Base-by-base conservation (phyloP, 2,329 filamentous ascomycete genomes). In the Periconia digitata region DNA sequence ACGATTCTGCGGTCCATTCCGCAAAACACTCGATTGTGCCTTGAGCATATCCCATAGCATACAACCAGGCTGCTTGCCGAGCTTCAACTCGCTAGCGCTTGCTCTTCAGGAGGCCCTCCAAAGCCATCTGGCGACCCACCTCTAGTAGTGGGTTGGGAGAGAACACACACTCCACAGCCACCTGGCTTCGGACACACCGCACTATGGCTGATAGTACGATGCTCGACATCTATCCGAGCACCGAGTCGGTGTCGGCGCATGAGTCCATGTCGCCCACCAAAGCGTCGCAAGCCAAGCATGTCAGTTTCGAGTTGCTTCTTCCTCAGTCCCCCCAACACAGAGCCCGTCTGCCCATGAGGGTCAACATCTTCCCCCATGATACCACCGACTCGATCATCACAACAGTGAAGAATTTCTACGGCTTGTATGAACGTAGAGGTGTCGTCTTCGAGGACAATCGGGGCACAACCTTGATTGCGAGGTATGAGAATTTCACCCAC, bases 341-440 rank as follows among this genome's bases (percentile, higher is more conserved):
- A 61, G 87, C 87, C 74, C 85, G 89, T 66, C 78, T 92, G 58
- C 88, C 89, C n/a, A 86, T 92, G 83, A 81, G 88, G 64, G 88
- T 92, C 45, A 89, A 95, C 66, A 96, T 99, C 60, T 96, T 87
- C 66, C 90, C 90, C 40, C 92, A 97, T 73, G 94, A 99, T 77
- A 92, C 90, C 44, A 97, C 92, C 18, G 92, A 97, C 69, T 96
- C 92, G 29, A 99, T 99, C 75, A 90, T 97, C 56, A 94, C 91
- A 13, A 97, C 94, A 1, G 92, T 97, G 67, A 97, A 96, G 81
- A 97, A 96, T 78, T 97, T 97, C 76, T 97, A 96, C 70, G 94
- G 94, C 52, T 82, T 99, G 59, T 96, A 96, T 71, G 89, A 92
- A 57, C 85, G 74, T 23, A 61, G 86, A 69, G 92, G 94, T 58